Conservation (phyloP, 805 yeast species). For the Danielia oregonensis region DNA sequence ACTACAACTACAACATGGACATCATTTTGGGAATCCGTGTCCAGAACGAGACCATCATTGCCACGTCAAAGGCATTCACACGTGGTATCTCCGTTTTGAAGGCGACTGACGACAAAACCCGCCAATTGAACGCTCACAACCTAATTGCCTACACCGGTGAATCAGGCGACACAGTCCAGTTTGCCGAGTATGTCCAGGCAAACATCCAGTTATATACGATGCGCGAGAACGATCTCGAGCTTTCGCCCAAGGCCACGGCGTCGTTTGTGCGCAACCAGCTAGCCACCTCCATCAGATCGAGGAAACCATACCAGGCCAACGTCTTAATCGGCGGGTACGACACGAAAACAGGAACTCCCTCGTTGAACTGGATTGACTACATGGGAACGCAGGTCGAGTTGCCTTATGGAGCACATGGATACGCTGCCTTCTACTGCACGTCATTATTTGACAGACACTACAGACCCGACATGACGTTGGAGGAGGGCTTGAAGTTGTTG, state of each 20-base stretch:
- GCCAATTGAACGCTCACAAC: conserved; percentile 68
- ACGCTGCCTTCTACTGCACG: conserved; percentile 93
- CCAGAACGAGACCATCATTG: conserved; percentile 75
- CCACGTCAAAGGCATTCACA: conserved; percentile 93
- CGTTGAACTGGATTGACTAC: conserved; percentile 87
- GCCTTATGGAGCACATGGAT: conserved; percentile 98
- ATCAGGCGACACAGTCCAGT: conserved; percentile 93
- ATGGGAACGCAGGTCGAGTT: conserved; percentile 86
- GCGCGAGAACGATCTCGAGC: conserved; percentile 72
- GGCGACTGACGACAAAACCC: conserved; percentile 76
- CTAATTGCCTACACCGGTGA: conserved; percentile 92
- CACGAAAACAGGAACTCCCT: conserved; percentile 52
- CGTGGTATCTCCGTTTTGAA: conserved; percentile 84
- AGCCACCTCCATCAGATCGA: conserved; percentile 83
- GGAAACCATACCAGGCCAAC: conserved; percentile 91
- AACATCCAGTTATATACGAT: conserved; percentile 84
- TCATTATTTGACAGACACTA: conserved; percentile 90
- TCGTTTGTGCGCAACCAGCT: conserved; percentile 83
- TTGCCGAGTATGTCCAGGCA: conserved; percentile 92
- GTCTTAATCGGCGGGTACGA: conserved; percentile 86
- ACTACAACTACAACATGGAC: conserved; percentile 85
- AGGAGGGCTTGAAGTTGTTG: conserved; percentile 76
- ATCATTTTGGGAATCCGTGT: conserved; percentile 83
- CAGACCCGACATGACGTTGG: conserved; percentile 66
- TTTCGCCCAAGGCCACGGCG: conserved; percentile 83